Conservation (phyloP, 768 basidiomycete genomes). For the Ramaria rubella region DNA sequence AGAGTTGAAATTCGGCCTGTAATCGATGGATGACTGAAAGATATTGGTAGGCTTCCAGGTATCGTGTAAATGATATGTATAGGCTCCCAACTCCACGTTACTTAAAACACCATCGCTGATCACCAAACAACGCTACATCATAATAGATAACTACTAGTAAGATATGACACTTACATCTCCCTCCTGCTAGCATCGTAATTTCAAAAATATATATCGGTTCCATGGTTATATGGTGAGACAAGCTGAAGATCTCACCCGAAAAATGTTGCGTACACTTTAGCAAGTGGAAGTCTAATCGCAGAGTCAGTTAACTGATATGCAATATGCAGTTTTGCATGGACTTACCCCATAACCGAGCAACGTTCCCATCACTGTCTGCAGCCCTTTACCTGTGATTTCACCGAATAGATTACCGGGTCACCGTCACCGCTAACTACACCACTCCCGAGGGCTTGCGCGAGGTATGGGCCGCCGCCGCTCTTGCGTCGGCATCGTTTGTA, state of each 20-base stretch:
- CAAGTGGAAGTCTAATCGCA: slow-evolving; percentile 17
- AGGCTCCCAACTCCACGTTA: no score
- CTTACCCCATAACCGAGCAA: slow-evolving; percentile 73
- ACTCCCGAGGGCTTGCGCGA: slow-evolving; percentile 67
- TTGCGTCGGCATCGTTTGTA: slow-evolving; percentile 33
- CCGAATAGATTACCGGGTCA: slow-evolving; percentile 57
- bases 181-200: slow-evolving; percentile 45
- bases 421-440: slow-evolving; percentile 48
- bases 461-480: slow-evolving; percentile 62
- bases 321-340: background rate
- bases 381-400: slow-evolving; percentile 69
- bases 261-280: slow-evolving; percentile 41
- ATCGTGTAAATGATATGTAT: no score
- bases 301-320: background rate
- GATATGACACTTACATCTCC: slow-evolving; percentile 43
- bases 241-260: slow-evolving; percentile 84
- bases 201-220: slow-evolving; percentile 50
- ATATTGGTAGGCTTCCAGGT: slow-evolving; percentile 37
- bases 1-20: slow-evolving; percentile 51
- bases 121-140: no score
- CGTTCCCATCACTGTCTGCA: slow-evolving; percentile 80
- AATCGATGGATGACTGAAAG: slow-evolving; percentile 61
- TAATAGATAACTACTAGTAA: background rate
- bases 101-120: no score
- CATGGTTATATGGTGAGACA: slow-evolving; percentile 55